Evolutionary conservation across 352 stramenopile genomes (phyloP), one percentile per base, ranked within the genome.

Genomic region (Globisporangium lucens): DNA sequence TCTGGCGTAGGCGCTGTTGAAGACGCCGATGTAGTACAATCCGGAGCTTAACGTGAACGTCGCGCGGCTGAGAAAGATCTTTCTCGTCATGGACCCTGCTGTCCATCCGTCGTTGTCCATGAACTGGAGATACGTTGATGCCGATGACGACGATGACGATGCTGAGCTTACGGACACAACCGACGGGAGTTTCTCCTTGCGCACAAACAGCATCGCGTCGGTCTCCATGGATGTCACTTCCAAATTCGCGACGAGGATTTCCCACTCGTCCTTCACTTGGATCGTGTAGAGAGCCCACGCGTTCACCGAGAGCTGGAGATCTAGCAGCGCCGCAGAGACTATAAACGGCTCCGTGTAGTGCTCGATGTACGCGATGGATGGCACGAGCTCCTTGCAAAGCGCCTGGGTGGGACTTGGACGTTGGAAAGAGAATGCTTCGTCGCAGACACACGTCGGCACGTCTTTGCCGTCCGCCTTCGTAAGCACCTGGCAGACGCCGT

Each of bases 151-250:
- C 33, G 49, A 56, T 7, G 24, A 24, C 24, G 24, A 24, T 24
- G 24, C 5, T 7, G 38, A 52, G 4, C 67, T 53, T 15, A 61
- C 71, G 0, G 69, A 66, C 1, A 72, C 38, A 0, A 74, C 52
- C 13, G 77, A 76, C 0, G 87, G 85, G 4, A 90, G 68, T 24
- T 83, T 90, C 46, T 85, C 84, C 33, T 85, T 88, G 27, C 85
- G 80, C 0, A 93, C 63, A 56, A 92, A 88, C 1, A 95, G 66
- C 78, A 93, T 90, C n/a, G 82, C 70, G 63, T 93, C 85, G n/a
- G 75, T 80, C 41, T 87, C 75, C 0, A 62, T 56, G 0, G 79
- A 77, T 4, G 70, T 67, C 29, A 75, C 62, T 15, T 75, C 67
- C 0, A 91, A 59, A 4, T 76, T 82, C 6, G 73, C 82, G 22